These are phyloP conservation scores for Linnemannia hyalina DNA, from an alignment of 192 early-diverging fungal species.

Conservation along the genomic window DNA sequence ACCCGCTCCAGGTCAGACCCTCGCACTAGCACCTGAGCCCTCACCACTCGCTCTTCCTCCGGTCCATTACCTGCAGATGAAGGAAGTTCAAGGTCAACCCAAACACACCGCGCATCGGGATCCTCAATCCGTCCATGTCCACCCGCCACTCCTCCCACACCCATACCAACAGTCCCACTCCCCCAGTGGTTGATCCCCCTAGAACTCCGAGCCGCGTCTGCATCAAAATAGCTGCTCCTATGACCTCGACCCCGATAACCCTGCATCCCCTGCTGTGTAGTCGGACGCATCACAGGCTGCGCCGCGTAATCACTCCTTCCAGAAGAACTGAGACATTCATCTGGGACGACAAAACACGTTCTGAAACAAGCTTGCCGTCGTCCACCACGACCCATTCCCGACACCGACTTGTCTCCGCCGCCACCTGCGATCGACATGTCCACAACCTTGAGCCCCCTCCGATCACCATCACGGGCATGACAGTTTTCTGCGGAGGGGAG, in stretches of 20 bases:
- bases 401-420: no score
- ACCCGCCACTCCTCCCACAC: not conserved
- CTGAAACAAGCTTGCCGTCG: not conserved
- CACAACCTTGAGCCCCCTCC: not conserved
- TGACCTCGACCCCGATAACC: not conserved
- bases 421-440: not conserved
- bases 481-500: not conserved
- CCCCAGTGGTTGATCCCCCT: not conserved
- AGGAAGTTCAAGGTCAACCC: conserved; percentile 7
- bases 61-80: not conserved
- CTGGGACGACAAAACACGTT: not conserved
- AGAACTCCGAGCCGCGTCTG: not conserved
- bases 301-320: not conserved
- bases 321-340: not conserved
- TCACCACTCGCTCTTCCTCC: not conserved
- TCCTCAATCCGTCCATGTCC: not conserved
- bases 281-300: not conserved
- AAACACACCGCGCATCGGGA: conserved; percentile 3
- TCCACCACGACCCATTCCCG: not conserved
- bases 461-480: not conserved
- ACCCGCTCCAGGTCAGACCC: conserved; percentile 18
- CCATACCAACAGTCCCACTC: not conserved
- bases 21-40: conserved; percentile 3
- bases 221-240: not conserved
- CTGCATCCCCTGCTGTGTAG: not conserved